Evolutionary conservation across 352 stramenopile genomes (phyloP).

Genomic region (Detonula confervacea): DNA sequence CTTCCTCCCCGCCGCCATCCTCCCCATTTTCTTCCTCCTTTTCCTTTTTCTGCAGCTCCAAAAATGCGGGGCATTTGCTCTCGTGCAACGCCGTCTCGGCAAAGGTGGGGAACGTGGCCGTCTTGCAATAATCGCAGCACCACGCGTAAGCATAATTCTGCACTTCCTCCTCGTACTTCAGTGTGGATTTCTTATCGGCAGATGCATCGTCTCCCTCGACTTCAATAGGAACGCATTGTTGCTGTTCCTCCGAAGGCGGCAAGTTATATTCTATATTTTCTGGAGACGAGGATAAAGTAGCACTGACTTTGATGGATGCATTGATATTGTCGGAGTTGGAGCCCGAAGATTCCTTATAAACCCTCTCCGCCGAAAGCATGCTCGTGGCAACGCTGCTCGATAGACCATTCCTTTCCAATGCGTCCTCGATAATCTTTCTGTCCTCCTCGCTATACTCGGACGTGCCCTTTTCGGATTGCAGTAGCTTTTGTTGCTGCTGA

Average conservation of each 20-base stretch:
- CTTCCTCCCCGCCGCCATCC: background rate
- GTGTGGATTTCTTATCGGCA: background rate
- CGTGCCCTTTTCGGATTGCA: background rate
- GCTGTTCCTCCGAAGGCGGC: no score
- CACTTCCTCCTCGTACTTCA: constrained; percentile 6
- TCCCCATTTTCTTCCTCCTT: background rate
- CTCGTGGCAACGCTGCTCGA: background rate
- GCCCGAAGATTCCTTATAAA: constrained; percentile 1
- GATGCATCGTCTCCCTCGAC: background rate
- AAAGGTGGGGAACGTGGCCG: constrained; percentile 41
- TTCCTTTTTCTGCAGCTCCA: constrained; percentile 12
- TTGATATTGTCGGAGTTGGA: no score
- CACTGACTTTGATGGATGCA: no score
- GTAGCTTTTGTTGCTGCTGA: constrained; percentile 6
- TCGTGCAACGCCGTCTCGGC: constrained; percentile 35
- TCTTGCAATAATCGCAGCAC: constrained; percentile 46
- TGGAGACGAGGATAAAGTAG: no score
- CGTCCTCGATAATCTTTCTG: constrained; percentile 12
- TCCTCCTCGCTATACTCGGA: constrained; percentile 1
- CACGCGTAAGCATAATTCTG: background rate
- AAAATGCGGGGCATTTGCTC: constrained; percentile 1
- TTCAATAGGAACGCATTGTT: no score
- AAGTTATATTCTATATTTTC: no score
- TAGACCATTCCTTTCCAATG: background rate
- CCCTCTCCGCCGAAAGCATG: background rate